A percentile compares a stretch with the other conserved stretches of the same genome.
These are phyloP conservation scores for Suillus bovinus DNA, from an alignment of 768 basidiomycete species.

Conservation along the genomic window DNA sequence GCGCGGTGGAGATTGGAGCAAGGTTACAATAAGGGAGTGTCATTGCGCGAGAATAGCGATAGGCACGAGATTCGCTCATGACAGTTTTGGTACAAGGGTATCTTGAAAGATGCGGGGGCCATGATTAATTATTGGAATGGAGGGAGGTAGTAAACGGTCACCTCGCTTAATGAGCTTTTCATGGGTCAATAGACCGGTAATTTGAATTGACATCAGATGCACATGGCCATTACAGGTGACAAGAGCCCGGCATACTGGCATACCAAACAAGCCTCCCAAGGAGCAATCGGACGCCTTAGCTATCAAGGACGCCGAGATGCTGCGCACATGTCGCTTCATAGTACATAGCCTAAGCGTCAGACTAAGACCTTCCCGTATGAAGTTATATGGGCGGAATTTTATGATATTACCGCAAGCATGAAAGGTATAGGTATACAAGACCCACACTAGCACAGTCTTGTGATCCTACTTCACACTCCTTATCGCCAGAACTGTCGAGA, in stretches of 20 bases:
- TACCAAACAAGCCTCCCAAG: neutral
- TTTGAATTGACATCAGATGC: neutral
- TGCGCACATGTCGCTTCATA: too few relatives aligned
- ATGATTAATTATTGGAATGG: neutral
- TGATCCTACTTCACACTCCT: neutral
- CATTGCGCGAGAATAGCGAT: neutral
- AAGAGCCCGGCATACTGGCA: neutral
- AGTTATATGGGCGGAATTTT: conserved; percentile 50
- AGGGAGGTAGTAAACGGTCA: neutral
- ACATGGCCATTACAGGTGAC: neutral
- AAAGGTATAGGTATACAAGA: conserved; percentile 34
- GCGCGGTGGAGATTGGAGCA: conserved; percentile 34
- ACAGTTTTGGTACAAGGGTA: neutral
- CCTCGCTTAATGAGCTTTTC: neutral
- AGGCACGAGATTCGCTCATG: conserved; percentile 1
- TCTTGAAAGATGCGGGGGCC: conserved; percentile 1
- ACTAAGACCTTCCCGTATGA: too few relatives aligned
- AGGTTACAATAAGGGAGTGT: conserved; percentile 24
- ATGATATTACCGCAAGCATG: conserved; percentile 14
- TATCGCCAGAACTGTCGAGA: neutral
- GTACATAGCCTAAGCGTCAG: too few relatives aligned
- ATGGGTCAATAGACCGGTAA: neutral
- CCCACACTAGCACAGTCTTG: conserved; percentile 25
- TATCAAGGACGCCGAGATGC: neutral
- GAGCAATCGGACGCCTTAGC: neutral